Base-by-base conservation (phyloP, 768 basidiomycete species). In the Lactarius trivialis region DNA sequence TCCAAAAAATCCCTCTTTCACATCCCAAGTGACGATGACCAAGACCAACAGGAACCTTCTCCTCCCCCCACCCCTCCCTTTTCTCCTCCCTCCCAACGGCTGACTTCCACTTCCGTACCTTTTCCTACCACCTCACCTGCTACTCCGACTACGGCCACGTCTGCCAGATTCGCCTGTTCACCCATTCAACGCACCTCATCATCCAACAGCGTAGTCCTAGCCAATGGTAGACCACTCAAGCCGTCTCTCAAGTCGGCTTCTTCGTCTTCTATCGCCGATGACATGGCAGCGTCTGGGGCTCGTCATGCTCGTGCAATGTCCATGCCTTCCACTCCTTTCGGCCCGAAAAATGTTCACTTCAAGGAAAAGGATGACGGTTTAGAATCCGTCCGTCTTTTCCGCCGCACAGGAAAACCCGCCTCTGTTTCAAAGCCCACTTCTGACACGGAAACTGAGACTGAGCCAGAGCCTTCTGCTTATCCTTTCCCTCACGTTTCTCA, bases 331-430 rank as follows among this genome's bases (percentile, higher is more conserved):
- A 85, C 86, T 0, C 88, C 82, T 2, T 66, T 63, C 32, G 76
- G 78, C 14, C 83, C 82, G 1, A 96, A 96, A 76, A 88, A 85
- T 56, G 95, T 98, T 0, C 94, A 95, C 71, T 98, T 98, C 68
- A 79, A 83, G 0, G 79, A 81, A 54, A 77, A 82, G 62, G 80
- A 81, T 49, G 78, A 80, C n/a, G 82, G 75, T 0, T 76, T 90
- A 26, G 83, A 82, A 33, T 83, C 81, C 2, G 79, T 91, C 48
- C 76, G 82, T 17, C 63, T 90, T 8, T 91, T 82, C 74, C 81
- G 72, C 68, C 84, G 81, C 68, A 83, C 78, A 59, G 95, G 84
- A 57, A 85, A 79, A 70, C 96, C 86, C 56, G 88, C 82, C 51
- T 80, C 75, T 75, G 78, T 86, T 69, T 80, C 70, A 71, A 82